These are phyloP conservation scores for Lepidium sativum DNA, from an alignment of 345 rosid genomes.

Conservation along the genomic window DNA sequence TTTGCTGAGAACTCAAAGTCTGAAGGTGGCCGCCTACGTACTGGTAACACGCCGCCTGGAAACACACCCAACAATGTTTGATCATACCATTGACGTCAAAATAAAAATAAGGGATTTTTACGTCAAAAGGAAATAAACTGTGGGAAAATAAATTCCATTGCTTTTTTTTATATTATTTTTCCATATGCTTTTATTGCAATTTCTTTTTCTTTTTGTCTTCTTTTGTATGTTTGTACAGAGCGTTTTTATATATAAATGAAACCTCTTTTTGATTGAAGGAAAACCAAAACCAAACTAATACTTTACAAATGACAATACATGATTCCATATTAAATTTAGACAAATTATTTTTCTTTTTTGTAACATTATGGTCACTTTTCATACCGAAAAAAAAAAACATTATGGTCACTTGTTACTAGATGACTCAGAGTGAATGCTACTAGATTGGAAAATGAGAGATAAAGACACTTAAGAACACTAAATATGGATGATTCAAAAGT, in stretches of 20 bases:
- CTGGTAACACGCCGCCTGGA: slow-evolving; percentile 6
- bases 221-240: background rate
- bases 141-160: background rate
- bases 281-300: background rate
- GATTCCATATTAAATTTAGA: no score
- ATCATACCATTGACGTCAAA: background rate
- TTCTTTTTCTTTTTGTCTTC: background rate
- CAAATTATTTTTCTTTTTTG: no score
- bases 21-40: slow-evolving; percentile 33
- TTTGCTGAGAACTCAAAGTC: slow-evolving; percentile 43
- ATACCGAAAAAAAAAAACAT: no score
- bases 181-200: background rate
- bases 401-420: no score
- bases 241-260: background rate
- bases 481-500: no score
- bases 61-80: slow-evolving; percentile 4
- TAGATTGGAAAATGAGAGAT: no score
- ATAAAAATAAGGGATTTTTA: background rate
- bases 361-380: no score
- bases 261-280: background rate
- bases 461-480: no score
- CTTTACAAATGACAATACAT: background rate
- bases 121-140: background rate
- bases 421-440: no score
- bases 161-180: background rate